Evolutionary conservation across 2,329 filamentous ascomycete species (phyloP).

Genomic region (Apiospora arundinis): DNA sequence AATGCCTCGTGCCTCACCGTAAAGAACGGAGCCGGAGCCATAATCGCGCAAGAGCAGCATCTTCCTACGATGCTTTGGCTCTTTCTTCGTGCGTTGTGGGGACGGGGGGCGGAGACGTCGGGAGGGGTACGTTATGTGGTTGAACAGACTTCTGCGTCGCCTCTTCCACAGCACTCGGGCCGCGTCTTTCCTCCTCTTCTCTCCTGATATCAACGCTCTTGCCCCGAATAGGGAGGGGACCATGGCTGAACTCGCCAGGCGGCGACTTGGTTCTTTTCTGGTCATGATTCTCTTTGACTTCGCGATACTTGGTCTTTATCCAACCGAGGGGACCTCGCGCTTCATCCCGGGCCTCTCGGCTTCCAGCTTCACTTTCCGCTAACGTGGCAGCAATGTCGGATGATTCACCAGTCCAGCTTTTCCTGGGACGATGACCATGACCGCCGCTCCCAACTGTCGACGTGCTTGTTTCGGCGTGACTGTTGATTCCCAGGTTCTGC

Average conservation of each 20-base stretch:
- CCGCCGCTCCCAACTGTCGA: conserved; percentile 70
- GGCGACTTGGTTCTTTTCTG: conserved; percentile 64
- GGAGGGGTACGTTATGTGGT: conserved; percentile 37
- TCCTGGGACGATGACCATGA: conserved; percentile 47
- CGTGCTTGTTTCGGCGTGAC: conserved; percentile 68
- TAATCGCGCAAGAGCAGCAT: conserved; percentile 17
- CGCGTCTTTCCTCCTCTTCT: conserved; percentile 47
- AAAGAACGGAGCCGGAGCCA: conserved; percentile 15
- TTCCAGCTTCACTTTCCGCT: conserved; percentile 46
- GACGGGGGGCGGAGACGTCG: conserved; percentile 36
- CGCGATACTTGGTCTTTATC: conserved; percentile 66
- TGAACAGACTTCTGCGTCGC: conserved; percentile 24
- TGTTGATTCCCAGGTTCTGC: conserved; percentile 64
- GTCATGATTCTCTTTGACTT: conserved; percentile 63
- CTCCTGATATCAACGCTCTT: conserved; percentile 57
- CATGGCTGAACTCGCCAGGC: conserved; percentile 46
- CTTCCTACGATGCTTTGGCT: conserved; percentile 32
- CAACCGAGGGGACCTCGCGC: conserved; percentile 60
- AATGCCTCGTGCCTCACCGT: not conserved
- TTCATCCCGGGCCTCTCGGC: conserved; percentile 54
- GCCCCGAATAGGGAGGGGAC: conserved; percentile 46
- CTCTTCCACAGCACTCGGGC: conserved; percentile 25
- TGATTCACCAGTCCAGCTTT: conserved; percentile 58
- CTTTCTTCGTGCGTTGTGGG: conserved; percentile 33
- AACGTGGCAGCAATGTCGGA: conserved; percentile 51